phyloP scores from a whole-genome alignment of 2,329 filamentous ascomycete species.

The Pseudohalonectria lignicola region DNA sequence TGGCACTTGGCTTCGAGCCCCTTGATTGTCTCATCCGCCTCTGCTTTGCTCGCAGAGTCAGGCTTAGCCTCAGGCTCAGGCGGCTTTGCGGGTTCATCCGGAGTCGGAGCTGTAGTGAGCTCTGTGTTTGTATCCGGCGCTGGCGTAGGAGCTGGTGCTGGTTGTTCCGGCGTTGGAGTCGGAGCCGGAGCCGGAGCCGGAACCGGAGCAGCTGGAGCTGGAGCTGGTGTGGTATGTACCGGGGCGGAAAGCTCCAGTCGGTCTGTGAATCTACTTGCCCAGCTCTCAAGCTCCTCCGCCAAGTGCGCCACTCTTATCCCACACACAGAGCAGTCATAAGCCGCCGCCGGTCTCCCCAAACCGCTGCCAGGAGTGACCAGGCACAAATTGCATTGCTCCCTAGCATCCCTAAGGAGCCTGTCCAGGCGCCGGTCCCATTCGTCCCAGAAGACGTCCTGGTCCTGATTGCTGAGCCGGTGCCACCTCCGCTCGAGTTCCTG shows the following conservation, averaged over 20 bases:
- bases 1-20: constrained; percentile 1
- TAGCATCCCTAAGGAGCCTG: background rate
- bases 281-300: constrained; percentile 4
- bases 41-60: too few species aligned
- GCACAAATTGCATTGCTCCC: constrained; percentile 1
- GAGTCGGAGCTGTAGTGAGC: background rate
- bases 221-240: too few species aligned
- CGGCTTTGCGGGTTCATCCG: background rate
- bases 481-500: constrained; percentile 3
- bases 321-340: constrained; percentile 2
- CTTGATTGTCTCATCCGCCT: constrained; percentile 1
- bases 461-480: background rate
- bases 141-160: too few species aligned
- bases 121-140: too few species aligned
- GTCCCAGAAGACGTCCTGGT: constrained; percentile 1
- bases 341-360: background rate
- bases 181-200: background rate
- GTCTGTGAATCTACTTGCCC: background rate
- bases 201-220: too few species aligned
- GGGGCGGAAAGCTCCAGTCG: background rate
- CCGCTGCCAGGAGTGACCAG: background rate
- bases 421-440: constrained; percentile 3
- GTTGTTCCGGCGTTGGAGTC: too few species aligned
- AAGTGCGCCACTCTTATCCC: background rate
- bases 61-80: too few species aligned